phyloP scores from a whole-genome alignment of 805 yeast species.

The Yamadazyma endophytica region DNA sequence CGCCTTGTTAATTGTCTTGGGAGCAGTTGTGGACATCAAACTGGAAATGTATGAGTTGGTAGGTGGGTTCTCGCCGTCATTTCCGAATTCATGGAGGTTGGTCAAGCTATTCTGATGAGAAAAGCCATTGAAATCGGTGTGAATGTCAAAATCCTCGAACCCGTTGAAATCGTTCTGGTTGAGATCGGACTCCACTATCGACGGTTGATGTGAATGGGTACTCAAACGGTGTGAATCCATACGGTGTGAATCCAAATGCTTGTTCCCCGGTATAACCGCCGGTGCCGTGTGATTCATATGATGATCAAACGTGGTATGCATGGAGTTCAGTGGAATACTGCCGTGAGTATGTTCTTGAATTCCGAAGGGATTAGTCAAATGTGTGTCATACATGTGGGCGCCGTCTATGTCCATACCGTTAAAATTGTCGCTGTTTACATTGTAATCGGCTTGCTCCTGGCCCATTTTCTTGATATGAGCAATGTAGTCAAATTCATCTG shows the following conservation, averaged over 20 bases:
- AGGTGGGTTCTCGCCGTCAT: not conserved
- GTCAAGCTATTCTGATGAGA: slow-evolving; percentile 11
- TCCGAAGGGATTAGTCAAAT: no score
- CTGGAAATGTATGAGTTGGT: not conserved
- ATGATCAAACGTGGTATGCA: no score
- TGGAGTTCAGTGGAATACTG: no score
- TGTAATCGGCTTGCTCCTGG: slow-evolving; percentile 23
- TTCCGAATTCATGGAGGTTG: slow-evolving; percentile 6
- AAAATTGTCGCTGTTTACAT: not conserved
- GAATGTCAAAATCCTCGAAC: slow-evolving; percentile 8
- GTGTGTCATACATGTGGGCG: no score
- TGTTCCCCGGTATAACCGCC: no score
- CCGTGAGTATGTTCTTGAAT: no score
- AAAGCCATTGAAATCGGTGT: slow-evolving; percentile 3
- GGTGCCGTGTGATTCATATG: no score
- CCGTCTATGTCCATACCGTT: no score
- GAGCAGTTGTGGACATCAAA: not conserved
- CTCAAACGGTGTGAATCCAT: no score
- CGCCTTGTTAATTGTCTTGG: slow-evolving; percentile 2
- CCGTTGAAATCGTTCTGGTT: slow-evolving; percentile 6
- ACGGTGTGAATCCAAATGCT: no score
- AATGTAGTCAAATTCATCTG: slow-evolving; percentile 59
- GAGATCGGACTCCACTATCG: no score
- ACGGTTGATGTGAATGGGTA: no score
- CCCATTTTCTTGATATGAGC: slow-evolving; percentile 61